Base-by-base conservation (phyloP, 768 basidiomycete genomes). In the Boletus reticuloceps region DNA sequence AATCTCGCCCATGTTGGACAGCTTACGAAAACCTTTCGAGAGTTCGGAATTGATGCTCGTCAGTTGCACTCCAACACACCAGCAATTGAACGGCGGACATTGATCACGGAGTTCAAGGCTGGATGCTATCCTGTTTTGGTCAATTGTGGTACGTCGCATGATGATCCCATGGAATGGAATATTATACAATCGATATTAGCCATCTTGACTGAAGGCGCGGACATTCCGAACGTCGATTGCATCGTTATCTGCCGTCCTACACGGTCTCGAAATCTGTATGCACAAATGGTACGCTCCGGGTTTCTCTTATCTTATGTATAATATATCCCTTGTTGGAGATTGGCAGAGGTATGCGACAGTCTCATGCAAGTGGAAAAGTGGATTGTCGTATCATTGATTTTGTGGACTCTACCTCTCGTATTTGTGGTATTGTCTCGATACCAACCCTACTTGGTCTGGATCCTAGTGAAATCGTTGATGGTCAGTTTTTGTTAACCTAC, bases 141-240 rank as follows among this genome's bases (percentile, higher is more conserved):
- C 44, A 98, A 98, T 64, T 98, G 94, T 64, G 88, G 91, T 91
- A 53, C 22, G 74, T 65, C 47, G 74, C 63, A n/a, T 12, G 32
- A 20, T 3, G 40, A 44, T 9, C 38, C n/a, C n/a, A 20, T 34
- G n/a, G 50, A 13, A 20, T 31, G 19, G 50, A 13, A 31, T 43
- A 34, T 11, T 32, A 47, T 42, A 31, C 55, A 37, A 48, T 51
- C 22, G 29, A 61, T 20, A 14, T 36, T 14, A 71, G 92, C 92
- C 20, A 89, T 97, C 46, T 76, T 97, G 59, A 96, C 94, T 1
- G 94, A 97, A 75, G 94, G 94, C 5, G 84, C 94, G 19, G 95
- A 98, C 74, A 92, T 98, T 49, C 95, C 95, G 3, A 91, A 91
- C 56, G 89, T 97, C 51, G 95, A 98, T 64, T 97, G 94, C 58